A percentile compares a stretch with the other conserved stretches of the same genome.
Evolutionary conservation across 176 grass and related monocot species (phyloP).

Genomic region (Paspalum notatum): DNA sequence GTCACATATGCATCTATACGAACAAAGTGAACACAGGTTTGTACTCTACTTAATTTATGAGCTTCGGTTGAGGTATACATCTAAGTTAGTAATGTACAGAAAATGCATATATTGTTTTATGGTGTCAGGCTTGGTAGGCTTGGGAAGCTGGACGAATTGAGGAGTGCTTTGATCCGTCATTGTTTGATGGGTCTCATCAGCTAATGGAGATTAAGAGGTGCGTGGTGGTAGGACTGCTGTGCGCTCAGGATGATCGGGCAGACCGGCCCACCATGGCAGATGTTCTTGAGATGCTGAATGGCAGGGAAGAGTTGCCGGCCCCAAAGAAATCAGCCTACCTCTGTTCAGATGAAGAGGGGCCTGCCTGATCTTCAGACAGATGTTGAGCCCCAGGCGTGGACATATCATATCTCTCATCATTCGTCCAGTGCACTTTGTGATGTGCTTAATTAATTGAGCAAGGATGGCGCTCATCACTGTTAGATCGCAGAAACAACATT

Average conservation of each 20-base stretch:
- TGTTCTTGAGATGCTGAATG: constrained; percentile 9
- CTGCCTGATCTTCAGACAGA: too few relatives aligned
- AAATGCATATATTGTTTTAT: not conserved
- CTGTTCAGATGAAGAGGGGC: too few relatives aligned
- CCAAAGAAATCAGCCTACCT: not conserved
- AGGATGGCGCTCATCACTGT: too few relatives aligned
- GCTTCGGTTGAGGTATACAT: not conserved
- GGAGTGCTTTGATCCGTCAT: not conserved
- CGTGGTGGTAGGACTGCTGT: not conserved
- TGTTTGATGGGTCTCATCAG: not conserved
- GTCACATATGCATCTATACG: not conserved
- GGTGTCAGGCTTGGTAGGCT: not conserved
- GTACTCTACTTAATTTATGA: not conserved
- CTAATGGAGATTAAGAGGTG: not conserved
- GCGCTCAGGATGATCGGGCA: not conserved
- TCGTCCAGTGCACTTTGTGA: too few relatives aligned
- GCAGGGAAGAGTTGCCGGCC: not conserved
- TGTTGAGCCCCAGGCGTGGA: too few relatives aligned
- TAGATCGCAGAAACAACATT: too few relatives aligned
- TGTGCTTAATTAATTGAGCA: too few relatives aligned
- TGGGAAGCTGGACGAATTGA: not conserved
- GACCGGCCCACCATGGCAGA: constrained; percentile 2
- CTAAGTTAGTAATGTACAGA: not conserved
- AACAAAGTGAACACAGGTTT: not conserved
- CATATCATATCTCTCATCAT: too few relatives aligned